These are phyloP conservation scores for Fraxinus paxiana DNA, from an alignment of 305 asterid genomes.

Conservation along the genomic window DNA sequence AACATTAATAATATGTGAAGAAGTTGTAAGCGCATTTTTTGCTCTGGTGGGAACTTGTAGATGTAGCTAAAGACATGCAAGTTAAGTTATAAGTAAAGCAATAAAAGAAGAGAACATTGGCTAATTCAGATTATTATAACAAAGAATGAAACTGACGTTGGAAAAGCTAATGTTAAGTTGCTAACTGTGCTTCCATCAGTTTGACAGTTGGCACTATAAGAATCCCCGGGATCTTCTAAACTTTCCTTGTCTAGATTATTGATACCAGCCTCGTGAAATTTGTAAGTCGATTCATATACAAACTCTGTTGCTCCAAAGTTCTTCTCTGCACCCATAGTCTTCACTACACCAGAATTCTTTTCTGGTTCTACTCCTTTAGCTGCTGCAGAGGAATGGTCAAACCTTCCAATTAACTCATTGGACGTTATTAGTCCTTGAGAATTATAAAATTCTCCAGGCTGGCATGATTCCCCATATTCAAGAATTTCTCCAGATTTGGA, in stretches of 20 bases:
- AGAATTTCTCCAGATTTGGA: constrained; percentile 23
- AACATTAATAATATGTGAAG: not conserved
- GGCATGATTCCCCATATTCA: constrained; percentile 21
- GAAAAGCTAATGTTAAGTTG: constrained; percentile 21
- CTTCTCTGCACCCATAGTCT: constrained; percentile 5
- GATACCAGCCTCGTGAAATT: constrained; percentile 20
- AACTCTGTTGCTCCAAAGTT: constrained; percentile 20
- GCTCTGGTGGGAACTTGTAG: not conserved
- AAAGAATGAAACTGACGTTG: constrained; percentile 43
- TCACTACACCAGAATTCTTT: constrained; percentile 12
- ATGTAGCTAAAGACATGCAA: constrained; percentile 13
- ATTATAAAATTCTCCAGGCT: constrained; percentile 18
- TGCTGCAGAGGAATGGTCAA: constrained; percentile 23
- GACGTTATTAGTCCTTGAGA: constrained; percentile 20
- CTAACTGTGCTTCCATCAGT: constrained; percentile 26
- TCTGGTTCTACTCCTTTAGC: constrained; percentile 22
- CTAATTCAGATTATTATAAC: not conserved
- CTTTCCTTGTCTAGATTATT: constrained; percentile 25
- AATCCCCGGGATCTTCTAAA: constrained; percentile 20
- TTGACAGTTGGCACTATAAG: constrained; percentile 17
- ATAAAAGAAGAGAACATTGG: not conserved
- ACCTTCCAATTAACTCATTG: constrained; percentile 13
- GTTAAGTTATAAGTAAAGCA: constrained; percentile 3
- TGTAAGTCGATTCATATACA: constrained; percentile 15
- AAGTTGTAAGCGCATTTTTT: not conserved